Evolutionary conservation across 1,284 basidiomycete species (phyloP).

Genomic region (Athelia sp.): DNA sequence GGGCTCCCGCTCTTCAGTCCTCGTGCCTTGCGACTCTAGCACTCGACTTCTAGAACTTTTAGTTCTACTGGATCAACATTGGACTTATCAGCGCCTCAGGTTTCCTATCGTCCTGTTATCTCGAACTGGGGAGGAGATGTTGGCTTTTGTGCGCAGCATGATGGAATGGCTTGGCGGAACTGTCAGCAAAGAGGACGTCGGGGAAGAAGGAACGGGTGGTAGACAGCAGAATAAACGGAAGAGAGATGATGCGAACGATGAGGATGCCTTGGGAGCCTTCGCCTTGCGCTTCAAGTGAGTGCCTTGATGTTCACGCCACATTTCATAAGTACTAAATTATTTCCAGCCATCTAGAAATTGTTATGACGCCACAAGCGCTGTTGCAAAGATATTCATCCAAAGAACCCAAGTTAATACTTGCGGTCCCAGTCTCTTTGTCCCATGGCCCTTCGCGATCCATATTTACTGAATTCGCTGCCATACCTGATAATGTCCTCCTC

Average conservation of each 20-base stretch:
- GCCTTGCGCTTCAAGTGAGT: constrained; percentile 70
- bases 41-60: constrained; percentile 92
- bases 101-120: constrained; percentile 92
- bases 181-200: constrained; percentile 84
- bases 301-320: not conserved
- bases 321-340: constrained; percentile 6
- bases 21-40: constrained; percentile 92
- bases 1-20: constrained; percentile 71
- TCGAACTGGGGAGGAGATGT: constrained; percentile 88
- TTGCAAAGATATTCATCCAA: constrained; percentile 79
- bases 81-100: constrained; percentile 81
- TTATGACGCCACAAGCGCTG: constrained; percentile 77
- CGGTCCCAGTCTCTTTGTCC: constrained; percentile 88
- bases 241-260: constrained; percentile 59
- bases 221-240: constrained; percentile 53
- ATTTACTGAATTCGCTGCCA: constrained; percentile 80
- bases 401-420: constrained; percentile 89
- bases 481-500: constrained; percentile 80
- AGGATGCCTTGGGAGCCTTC: constrained; percentile 73
- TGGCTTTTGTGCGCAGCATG: constrained; percentile 93
- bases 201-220: constrained; percentile 58
- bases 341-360: constrained; percentile 83
- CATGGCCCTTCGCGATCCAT: constrained; percentile 87
- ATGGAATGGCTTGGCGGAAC: constrained; percentile 99
- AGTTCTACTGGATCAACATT: constrained; percentile 95